Evolutionary conservation across 352 stramenopile genomes (phyloP), one percentile per base, ranked within the genome.

Genomic region (Pythium oligandrum): DNA sequence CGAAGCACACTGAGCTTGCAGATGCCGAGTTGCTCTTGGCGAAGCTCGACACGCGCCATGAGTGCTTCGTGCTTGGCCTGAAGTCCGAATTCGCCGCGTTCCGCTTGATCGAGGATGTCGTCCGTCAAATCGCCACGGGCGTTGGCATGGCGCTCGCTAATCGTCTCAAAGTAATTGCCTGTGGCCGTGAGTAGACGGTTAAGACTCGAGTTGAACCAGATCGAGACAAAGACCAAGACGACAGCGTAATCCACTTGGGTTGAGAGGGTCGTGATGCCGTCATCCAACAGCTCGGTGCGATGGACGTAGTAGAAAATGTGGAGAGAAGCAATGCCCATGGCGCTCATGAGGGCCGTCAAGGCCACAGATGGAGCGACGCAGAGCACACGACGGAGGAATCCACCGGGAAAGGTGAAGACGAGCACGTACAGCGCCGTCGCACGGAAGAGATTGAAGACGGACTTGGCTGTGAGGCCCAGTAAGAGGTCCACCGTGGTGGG

Each of bases 231-330:
- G 9, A 82, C 39, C 2, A 71, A 38, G 12, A 83, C 10, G 11
- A 85, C 42, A 0, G 68, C 57, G 48, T 74, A 70, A 58, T 88
- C 68, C 0, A 61, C 64, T 26, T 68, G n/a, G 0, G 58, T 75
- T 6, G 74, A 73, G 39, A 78, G 45, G 4, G 57, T 59, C 0
- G 70, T 45, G 0, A 52, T 49, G 0, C 62, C 51, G 30, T 64
- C 17, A 11, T 53, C 39, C 6, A 86, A 38, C 34, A 86, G 68
- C 12, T 77, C 63, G 3, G 47, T 51, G 34, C 73, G 77, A 35
- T 84, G 68, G 3, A 81, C 69, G 40, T 75, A 81, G 54, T 86
- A 86, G 40, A 88, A 84, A 4, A 71, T 64, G 49, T 83, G 71
- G 3, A 88, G 53, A 17, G 69, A 45, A 67, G 56, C 69, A 2